Base-by-base conservation (phyloP, 495 filamentous ascomycete species). In the Aspergillus diversus region DNA sequence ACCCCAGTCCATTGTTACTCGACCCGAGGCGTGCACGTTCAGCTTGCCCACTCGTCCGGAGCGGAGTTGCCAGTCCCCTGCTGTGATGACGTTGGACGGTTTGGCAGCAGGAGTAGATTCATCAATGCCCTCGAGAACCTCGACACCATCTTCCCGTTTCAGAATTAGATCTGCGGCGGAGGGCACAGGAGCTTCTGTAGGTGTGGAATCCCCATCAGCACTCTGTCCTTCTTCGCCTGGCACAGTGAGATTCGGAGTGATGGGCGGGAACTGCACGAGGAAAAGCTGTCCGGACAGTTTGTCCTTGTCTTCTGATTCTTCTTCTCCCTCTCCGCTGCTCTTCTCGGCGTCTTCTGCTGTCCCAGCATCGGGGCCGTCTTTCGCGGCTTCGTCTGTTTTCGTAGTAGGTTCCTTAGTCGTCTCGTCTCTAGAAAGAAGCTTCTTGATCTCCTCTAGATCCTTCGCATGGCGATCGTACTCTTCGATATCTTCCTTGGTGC, bases 21-120 rank as follows among this genome's bases (percentile, higher is more conserved):
- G 70, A 5, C 81, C 81, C 39, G 80, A 82, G 11, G 75, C 75
- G 70, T 85, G 82, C 5, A 86, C 80, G 54, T 81, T 86, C 34
- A 83, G 67, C 33, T 84, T 86, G 67, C 81, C 86, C 34, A 83
- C 79, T 39, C 80, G 81, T 17, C 82, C 88, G 3, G 84, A 80
- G 47, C 82, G 80, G 48, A 89, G 80, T 50, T 73, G 60, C 66
- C 75, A 73, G 52, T 75, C 69, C 17, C 73, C 68, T 0, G 75
- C 77, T 5, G 80, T 81, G 54, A 81, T 69, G 49, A 80, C 64
- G 60, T 73, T 65, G 55, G 67, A 58, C 31, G 57, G 16, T 49
- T 66, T 42, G 17, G 33, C 63, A 43, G 66, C 56, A 2, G 46
- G 54, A 32, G 59, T 59, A 13, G 60, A 17, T 39, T 66, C 62